phyloP scores from a whole-genome alignment of 345 rosid genomes.

The Salix koriyanagi region DNA sequence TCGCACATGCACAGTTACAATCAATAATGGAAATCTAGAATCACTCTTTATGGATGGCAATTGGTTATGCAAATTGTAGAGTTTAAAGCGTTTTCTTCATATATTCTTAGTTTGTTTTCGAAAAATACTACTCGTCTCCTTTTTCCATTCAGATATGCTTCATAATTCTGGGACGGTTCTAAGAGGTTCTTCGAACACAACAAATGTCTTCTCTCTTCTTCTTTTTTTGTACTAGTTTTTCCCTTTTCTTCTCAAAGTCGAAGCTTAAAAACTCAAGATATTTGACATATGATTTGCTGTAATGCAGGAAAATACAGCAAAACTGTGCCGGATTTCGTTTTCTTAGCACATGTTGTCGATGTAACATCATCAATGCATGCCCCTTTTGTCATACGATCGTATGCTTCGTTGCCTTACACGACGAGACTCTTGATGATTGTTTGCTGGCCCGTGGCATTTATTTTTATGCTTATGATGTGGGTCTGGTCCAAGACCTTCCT shows the following conservation, averaged over 20 bases:
- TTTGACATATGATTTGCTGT: not conserved
- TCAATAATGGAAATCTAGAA: too few relatives aligned
- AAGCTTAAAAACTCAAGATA: not conserved
- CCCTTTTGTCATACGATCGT: conserved; percentile 55
- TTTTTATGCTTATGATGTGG: conserved; percentile 63
- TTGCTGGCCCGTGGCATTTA: conserved; percentile 39
- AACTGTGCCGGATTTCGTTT: conserved; percentile 83
- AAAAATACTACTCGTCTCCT: not conserved
- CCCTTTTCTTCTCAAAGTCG: not conserved
- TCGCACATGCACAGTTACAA: not conserved
- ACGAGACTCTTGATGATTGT: conserved; percentile 43
- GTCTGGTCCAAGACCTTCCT: conserved; percentile 65
- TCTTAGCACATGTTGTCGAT: conserved; percentile 91
- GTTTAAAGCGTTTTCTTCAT: not conserved
- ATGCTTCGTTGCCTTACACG: conserved; percentile 55
- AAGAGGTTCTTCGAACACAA: not conserved
- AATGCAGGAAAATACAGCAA: conserved; percentile 39
- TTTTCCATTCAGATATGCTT: not conserved
- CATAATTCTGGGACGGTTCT: not conserved
- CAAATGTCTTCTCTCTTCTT: not conserved
- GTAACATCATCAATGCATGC: conserved; percentile 56
- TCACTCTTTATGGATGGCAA: too few relatives aligned
- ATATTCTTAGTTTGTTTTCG: not conserved
- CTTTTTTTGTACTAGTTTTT: not conserved
- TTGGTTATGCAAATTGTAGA: not conserved